These are phyloP conservation scores for Crepidotus variabilis DNA, from an alignment of 768 basidiomycete genomes.

Conservation along the genomic window DNA sequence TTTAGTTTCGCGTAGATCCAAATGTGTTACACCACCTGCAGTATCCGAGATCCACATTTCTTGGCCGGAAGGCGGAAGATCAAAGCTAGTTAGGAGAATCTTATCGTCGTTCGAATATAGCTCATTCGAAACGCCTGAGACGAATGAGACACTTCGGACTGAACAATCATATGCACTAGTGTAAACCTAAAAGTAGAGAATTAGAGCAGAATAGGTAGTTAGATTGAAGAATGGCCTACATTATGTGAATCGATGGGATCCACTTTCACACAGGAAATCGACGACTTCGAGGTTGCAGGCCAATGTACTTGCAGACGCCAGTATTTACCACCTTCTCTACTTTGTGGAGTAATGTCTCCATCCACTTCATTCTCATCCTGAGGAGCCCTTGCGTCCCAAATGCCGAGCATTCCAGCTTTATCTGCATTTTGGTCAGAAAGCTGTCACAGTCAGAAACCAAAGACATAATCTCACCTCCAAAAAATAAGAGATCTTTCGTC, in stretches of 20 bases:
- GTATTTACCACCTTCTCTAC: constrained; percentile 65
- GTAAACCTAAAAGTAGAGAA: constrained; percentile 48
- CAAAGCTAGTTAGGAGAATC: constrained; percentile 64
- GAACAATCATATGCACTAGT: constrained; percentile 84
- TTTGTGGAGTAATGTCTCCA: constrained; percentile 37
- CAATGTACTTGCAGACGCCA: constrained; percentile 82
- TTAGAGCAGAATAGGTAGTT: constrained; percentile 1
- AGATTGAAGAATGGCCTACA: constrained; percentile 29
- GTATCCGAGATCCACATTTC: constrained; percentile 87
- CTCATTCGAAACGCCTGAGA: constrained; percentile 67
- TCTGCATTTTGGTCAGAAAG: constrained; percentile 36
- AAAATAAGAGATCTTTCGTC: constrained; percentile 81
- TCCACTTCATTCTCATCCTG: constrained; percentile 70
- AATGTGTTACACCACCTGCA: constrained; percentile 65
- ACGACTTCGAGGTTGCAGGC: constrained; percentile 78
- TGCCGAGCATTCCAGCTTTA: constrained; percentile 78
- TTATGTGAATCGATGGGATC: constrained; percentile 74
- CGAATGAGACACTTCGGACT: constrained; percentile 68
- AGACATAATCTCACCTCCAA: constrained; percentile 55
- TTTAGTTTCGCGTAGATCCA: constrained; percentile 67
- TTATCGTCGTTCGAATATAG: constrained; percentile 57
- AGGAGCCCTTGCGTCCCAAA: constrained; percentile 82
- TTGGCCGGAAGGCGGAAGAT: constrained; percentile 60
- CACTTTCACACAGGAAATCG: constrained; percentile 74
- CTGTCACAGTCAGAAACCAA: neutral